Conservation (phyloP, 2,329 filamentous ascomycete genomes). For the Cytospora schulzeri region DNA sequence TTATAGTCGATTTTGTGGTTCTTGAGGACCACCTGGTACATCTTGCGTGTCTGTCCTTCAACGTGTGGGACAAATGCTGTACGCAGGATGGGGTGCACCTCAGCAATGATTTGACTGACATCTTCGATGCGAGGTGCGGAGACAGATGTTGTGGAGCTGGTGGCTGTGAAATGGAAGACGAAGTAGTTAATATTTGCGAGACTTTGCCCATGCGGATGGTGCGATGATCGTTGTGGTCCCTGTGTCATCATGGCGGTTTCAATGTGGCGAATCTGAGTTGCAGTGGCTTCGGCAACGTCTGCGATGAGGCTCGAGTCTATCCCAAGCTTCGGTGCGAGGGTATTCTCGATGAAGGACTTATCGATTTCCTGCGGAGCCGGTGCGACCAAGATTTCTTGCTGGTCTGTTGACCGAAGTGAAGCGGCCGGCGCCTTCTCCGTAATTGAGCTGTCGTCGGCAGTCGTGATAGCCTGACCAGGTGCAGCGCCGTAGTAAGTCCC, state of each 20-base stretch:
- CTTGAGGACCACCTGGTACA: slow-evolving; percentile 52
- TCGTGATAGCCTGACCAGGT: background rate
- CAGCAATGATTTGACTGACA: slow-evolving; percentile 47
- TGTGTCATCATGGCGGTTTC: slow-evolving; percentile 47
- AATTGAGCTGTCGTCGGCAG: slow-evolving; percentile 5
- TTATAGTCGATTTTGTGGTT: slow-evolving; percentile 48
- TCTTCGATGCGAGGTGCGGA: slow-evolving; percentile 40
- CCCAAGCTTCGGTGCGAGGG: slow-evolving; percentile 47
- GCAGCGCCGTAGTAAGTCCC: background rate
- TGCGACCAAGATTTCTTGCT: slow-evolving; percentile 19
- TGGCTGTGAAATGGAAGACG: slow-evolving; percentile 48
- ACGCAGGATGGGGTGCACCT: slow-evolving; percentile 54
- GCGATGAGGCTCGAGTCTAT: slow-evolving; percentile 46
- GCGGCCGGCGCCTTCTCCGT: slow-evolving; percentile 8
- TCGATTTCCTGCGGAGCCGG: slow-evolving; percentile 31
- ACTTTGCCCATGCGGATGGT: slow-evolving; percentile 34
- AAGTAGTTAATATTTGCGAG: slow-evolving; percentile 52
- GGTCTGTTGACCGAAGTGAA: background rate
- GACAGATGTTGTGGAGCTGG: slow-evolving; percentile 26
- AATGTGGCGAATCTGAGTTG: slow-evolving; percentile 50
- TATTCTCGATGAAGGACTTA: slow-evolving; percentile 42
- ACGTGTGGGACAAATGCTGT: slow-evolving; percentile 53
- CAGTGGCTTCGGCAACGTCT: slow-evolving; percentile 52
- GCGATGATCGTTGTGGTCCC: slow-evolving; percentile 14
- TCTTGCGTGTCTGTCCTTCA: slow-evolving; percentile 39